Conservation (phyloP, 1,139 yeast genomes). For the Neolecta irregularis region DNA sequence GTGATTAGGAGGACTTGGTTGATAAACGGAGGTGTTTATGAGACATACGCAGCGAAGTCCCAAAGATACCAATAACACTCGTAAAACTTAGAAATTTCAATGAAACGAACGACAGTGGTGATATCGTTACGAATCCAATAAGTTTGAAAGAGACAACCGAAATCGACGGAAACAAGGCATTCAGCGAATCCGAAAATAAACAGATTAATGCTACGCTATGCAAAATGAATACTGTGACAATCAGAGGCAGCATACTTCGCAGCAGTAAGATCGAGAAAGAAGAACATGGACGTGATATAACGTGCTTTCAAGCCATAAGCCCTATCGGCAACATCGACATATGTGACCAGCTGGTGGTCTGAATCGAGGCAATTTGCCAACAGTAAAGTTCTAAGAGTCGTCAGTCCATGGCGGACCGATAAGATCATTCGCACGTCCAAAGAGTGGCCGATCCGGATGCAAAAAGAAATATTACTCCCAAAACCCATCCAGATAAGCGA, state of each 20-base stretch:
- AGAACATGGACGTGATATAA: slow-evolving; percentile 50
- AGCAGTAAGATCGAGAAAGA: slow-evolving; percentile 63
- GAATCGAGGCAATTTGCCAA: slow-evolving; percentile 54
- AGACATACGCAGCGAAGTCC: too few species aligned
- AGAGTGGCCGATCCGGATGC: too few species aligned
- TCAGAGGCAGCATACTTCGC: slow-evolving; percentile 27
- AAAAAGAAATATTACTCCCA: slow-evolving; percentile 34
- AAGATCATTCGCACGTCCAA: too few species aligned
- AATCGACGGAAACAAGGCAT: slow-evolving; percentile 43
- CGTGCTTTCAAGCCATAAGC: slow-evolving; percentile 51
- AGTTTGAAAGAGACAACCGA: slow-evolving; percentile 40
- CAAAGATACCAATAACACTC: slow-evolving; percentile 60
- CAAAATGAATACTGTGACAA: neutral
- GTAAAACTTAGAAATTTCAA: slow-evolving; percentile 54
- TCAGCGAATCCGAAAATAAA: slow-evolving; percentile 70
- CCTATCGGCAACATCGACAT: slow-evolving; percentile 74
- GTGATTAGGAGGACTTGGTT: slow-evolving; percentile 44
- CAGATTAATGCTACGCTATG: slow-evolving; percentile 50
- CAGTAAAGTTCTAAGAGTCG: slow-evolving; percentile 54
- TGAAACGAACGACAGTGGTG: slow-evolving; percentile 54
- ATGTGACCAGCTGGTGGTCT: slow-evolving; percentile 64
- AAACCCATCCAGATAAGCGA: slow-evolving; percentile 62
- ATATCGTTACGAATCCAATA: slow-evolving; percentile 41
- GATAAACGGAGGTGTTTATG: too few species aligned
- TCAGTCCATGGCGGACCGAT: too few species aligned